Conservation (phyloP, 441 rosid genomes). For the Syzygium syzygioides region DNA sequence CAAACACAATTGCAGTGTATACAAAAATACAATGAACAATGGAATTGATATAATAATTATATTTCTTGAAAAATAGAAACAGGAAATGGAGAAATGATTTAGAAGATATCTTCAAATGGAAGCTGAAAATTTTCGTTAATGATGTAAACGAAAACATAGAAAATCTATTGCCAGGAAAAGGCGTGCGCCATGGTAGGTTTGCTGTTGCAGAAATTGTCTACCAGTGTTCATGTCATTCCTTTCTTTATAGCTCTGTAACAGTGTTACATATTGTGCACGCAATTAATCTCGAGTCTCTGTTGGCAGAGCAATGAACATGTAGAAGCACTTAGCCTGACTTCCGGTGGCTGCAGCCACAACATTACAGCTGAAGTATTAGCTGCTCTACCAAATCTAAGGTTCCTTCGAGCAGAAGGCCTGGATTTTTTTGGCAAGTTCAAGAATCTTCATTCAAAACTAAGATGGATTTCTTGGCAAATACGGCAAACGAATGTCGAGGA, state of each 20-base stretch:
- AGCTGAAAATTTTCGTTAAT: background rate
- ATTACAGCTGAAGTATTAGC: rapidly evolving
- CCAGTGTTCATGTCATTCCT: background rate
- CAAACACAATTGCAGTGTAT: too few relatives aligned
- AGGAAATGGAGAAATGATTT: rapidly evolving
- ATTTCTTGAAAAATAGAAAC: too few relatives aligned
- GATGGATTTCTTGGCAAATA: background rate
- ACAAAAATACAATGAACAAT: background rate
- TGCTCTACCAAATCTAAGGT: background rate
- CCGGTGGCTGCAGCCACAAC: rapidly evolving
- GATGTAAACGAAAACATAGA: too few relatives aligned
- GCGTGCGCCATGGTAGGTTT: too few relatives aligned
- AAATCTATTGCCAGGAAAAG: too few relatives aligned
- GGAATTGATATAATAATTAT: too few relatives aligned
- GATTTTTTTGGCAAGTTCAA: rapidly evolving
- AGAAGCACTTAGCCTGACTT: background rate
- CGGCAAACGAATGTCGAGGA: rapidly evolving
- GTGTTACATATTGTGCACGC: background rate
- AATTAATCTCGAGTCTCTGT: background rate
- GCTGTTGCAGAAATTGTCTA: too few relatives aligned
- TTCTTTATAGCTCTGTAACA: background rate
- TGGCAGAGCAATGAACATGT: background rate
- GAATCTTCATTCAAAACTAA: rapidly evolving
- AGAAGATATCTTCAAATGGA: background rate
- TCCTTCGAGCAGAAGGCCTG: background rate